A percentile compares a stretch with the other conserved stretches of the same genome.
Evolutionary conservation across 805 yeast genomes (phyloP).

Genomic region (Wickerhamiella siamensis): DNA sequence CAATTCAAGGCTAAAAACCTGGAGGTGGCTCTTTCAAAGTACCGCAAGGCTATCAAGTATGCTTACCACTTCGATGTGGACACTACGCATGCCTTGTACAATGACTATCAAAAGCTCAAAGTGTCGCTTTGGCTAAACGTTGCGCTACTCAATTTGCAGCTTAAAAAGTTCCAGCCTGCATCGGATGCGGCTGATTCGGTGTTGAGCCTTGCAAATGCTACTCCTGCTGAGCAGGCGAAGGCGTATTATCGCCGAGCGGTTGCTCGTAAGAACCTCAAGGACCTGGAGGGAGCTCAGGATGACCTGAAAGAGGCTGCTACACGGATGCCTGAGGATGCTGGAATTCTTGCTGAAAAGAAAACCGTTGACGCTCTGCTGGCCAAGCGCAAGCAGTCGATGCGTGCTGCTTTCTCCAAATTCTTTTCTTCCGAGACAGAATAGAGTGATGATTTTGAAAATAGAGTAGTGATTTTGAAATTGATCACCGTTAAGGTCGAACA

Average conservation of each 20-base stretch:
- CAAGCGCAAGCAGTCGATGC: slow-evolving; percentile 34
- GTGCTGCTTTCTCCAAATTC: slow-evolving; percentile 30
- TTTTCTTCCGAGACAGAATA: too few species aligned
- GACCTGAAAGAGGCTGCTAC: slow-evolving; percentile 53
- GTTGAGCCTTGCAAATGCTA: slow-evolving; percentile 40
- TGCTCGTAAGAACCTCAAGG: slow-evolving; percentile 49
- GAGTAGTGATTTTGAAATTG: too few species aligned
- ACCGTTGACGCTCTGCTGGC: slow-evolving; percentile 42
- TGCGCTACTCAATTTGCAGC: slow-evolving; percentile 58
- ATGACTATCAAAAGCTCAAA: slow-evolving; percentile 41
- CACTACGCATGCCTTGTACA: slow-evolving; percentile 25
- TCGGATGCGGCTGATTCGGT: slow-evolving; percentile 52
- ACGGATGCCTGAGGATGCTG: slow-evolving; percentile 57
- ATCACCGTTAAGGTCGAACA: too few species aligned
- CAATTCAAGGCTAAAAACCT: slow-evolving; percentile 53
- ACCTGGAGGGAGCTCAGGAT: slow-evolving; percentile 53
- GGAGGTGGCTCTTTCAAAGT: slow-evolving; percentile 47
- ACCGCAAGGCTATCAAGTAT: slow-evolving; percentile 56
- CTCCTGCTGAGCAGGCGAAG: slow-evolving; percentile 60
- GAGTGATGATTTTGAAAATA: too few species aligned
- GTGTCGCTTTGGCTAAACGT: slow-evolving; percentile 56
- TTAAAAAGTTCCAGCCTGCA: slow-evolving; percentile 39
- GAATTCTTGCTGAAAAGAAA: slow-evolving; percentile 46
- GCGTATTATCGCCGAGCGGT: slow-evolving; percentile 77
- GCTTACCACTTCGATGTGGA: slow-evolving; percentile 63